A percentile compares a stretch with the other conserved stretches of the same genome.
Conservation (phyloP, 306 rosid genomes). For the Sechiopsis laciniata region DNA sequence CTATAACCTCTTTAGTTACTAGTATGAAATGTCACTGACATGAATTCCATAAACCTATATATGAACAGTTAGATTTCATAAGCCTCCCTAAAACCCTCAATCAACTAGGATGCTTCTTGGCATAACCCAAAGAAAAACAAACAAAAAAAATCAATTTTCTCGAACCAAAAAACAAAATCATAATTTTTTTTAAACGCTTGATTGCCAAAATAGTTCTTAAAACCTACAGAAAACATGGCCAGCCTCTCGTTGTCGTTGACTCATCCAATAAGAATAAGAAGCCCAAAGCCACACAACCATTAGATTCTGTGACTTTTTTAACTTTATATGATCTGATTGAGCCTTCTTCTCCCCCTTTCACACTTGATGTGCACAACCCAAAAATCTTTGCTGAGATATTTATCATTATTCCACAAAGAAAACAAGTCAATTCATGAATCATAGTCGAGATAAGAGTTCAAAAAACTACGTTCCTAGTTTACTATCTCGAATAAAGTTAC, state of each 20-base stretch:
- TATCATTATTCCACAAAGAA: conserved; percentile 1
- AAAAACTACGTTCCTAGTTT: conserved; percentile 29
- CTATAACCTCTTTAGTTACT: no score
- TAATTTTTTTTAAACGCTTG: no score
- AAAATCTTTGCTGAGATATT: background rate
- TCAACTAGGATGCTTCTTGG: no score
- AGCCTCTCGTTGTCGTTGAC: conserved; percentile 10
- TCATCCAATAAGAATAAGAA: background rate
- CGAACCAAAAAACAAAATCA: background rate
- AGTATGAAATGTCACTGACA: no score
- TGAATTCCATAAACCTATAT: no score
- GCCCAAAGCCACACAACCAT: conserved; percentile 12
- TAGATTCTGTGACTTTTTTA: background rate
- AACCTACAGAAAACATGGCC: background rate
- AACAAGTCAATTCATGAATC: background rate
- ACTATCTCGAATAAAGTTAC: conserved; percentile 65
- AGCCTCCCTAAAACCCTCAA: no score
- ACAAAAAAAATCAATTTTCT: background rate
- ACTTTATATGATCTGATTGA: conserved; percentile 13
- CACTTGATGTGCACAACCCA: background rate
- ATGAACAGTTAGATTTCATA: no score
- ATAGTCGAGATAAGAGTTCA: background rate
- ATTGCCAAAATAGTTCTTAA: conserved; percentile 7
- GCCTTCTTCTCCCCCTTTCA: background rate
- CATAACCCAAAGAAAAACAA: no score